Conservation (phyloP, 2,329 filamentous ascomycete genomes). For the Xylariaceae sp. region DNA sequence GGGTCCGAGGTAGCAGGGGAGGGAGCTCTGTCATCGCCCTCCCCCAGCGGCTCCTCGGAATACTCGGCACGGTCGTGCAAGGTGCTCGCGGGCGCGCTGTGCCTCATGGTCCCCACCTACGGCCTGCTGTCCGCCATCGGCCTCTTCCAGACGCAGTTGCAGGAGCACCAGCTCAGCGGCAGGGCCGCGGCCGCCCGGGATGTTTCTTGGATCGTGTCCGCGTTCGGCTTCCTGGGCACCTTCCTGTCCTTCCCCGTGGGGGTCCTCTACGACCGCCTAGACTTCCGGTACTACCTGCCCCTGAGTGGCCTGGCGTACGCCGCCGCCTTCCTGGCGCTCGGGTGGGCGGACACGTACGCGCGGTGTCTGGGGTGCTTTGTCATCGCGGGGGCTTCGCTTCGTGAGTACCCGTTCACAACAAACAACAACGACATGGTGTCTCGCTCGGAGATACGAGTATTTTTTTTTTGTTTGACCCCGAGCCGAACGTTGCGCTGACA, state of each 20-base stretch:
- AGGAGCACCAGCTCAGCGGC: background rate
- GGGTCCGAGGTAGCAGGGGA: too few species aligned
- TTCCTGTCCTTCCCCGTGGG: background rate
- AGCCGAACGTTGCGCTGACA: too few species aligned
- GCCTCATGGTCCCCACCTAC: background rate
- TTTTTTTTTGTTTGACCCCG: too few species aligned
- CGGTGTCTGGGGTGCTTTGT: conserved; percentile 1
- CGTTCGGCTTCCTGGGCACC: background rate
- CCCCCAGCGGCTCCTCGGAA: background rate
- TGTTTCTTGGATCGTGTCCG: background rate
- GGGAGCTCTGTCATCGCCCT: too few species aligned
- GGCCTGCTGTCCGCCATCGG: background rate
- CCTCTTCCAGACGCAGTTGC: background rate
- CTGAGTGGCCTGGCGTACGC: background rate
- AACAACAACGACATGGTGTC: too few species aligned
- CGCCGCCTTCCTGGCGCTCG: background rate
- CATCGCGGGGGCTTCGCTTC: background rate
- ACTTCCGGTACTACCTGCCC: background rate
- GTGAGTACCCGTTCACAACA: too few species aligned
- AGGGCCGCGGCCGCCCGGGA: background rate
- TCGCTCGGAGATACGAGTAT: too few species aligned
- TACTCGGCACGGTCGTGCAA: background rate
- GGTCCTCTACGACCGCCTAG: background rate
- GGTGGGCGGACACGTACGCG: background rate
- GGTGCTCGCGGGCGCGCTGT: background rate